A percentile compares a stretch with the other conserved stretches of the same genome.
These are phyloP conservation scores for Leptosphaerulina australis DNA, from an alignment of 2,329 filamentous ascomycete genomes.

Conservation along the genomic window DNA sequence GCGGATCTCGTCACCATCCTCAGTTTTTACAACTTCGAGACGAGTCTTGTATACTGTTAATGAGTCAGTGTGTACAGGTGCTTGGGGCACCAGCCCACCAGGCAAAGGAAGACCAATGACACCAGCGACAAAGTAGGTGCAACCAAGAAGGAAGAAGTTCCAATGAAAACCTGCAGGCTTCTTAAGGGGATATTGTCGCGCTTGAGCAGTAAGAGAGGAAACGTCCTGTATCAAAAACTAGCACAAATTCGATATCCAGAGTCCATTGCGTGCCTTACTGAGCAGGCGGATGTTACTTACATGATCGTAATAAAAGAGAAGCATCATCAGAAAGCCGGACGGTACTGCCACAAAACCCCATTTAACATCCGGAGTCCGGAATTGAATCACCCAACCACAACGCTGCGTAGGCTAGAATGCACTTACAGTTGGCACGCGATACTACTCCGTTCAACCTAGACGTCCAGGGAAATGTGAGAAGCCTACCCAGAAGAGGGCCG, in stretches of 20 bases:
- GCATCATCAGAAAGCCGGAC: constrained; percentile 60
- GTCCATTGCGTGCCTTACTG: no score
- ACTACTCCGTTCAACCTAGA: constrained; percentile 51
- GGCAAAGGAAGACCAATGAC: constrained; percentile 60
- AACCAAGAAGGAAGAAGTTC: constrained; percentile 63
- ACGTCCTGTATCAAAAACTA: constrained; percentile 48
- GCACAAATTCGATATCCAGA: background rate
- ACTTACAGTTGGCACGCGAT: constrained; percentile 51
- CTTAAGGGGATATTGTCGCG: constrained; percentile 58
- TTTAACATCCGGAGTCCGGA: constrained; percentile 59
- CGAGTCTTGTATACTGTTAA: constrained; percentile 50
- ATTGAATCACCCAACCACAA: constrained; percentile 58
- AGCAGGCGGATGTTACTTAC: no score
- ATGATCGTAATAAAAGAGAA: constrained; percentile 65
- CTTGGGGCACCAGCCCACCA: constrained; percentile 62
- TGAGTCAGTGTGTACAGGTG: constrained; percentile 62
- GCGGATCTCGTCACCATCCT: constrained; percentile 52
- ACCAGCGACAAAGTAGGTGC: constrained; percentile 59
- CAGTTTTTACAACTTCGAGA: constrained; percentile 48
- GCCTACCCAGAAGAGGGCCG: constrained; percentile 61
- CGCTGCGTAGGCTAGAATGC: constrained; percentile 57
- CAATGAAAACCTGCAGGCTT: constrained; percentile 64
- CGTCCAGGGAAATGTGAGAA: constrained; percentile 60
- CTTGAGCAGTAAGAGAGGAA: constrained; percentile 60
- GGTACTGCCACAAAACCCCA: constrained; percentile 62